Evolutionary conservation across 345 rosid species (phyloP), one percentile per base, ranked within the genome.

Genomic region (Lumnitzera littorea): DNA sequence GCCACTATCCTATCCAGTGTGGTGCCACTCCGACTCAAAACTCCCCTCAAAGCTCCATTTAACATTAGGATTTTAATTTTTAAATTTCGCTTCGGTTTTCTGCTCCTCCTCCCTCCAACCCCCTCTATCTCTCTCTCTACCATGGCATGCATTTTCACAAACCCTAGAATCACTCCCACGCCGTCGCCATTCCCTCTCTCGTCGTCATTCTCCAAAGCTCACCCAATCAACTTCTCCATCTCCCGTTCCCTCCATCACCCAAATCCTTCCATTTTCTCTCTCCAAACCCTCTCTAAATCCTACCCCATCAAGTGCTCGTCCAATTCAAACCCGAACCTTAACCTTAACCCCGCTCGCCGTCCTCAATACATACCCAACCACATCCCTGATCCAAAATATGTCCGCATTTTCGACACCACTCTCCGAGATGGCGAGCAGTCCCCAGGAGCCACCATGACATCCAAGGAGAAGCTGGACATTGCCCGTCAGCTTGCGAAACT

Each of bases 361-460:
- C 96, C 97, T 0, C 75, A 73, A 0, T 90, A 90, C 77, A 55
- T 86, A 61, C 95, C 99, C 46, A 74, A 73, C 78, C 86, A 66
- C 51, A 91, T 94, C 53, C 60, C 85, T 2, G 85, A 86, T 67
- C 91, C 96, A 24, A 70, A 68, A 55, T 91, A 94, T 61, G 89
- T 94, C 62, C 86, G 97, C 46, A 53, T 91, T 67, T 88, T 94
- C 66, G 99, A 94, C 67, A 94, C 99, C 20, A 94, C 99, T 56
- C 99, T 90, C 73, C 96, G 97, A 3, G 97, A 94, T 67, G 99
- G 99, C 53, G 99, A 94, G 64, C 99, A 91, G 67, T 91, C 99
- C 64, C 99, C 96, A 0, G 99, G 99, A 63, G 99, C 99, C 70
- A 78, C 96, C 2, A 72, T 94, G 16, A 91, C 97, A 12, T 81